These are phyloP conservation scores for Phlebiopsis flavidoalba DNA, from an alignment of 768 basidiomycete species.

Conservation along the genomic window DNA sequence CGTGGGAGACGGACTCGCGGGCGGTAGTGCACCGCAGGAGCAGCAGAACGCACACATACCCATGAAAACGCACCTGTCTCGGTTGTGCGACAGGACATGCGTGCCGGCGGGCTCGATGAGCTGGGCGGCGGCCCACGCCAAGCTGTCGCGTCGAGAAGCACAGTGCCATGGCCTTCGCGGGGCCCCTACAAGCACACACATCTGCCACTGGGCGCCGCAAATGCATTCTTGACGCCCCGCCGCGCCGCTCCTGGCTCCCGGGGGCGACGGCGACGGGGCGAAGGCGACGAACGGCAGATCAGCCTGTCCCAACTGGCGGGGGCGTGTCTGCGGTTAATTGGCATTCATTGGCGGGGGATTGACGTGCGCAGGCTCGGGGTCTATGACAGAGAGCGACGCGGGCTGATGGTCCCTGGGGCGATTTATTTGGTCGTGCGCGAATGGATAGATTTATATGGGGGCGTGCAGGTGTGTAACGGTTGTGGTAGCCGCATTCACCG, in stretches of 20 bases:
- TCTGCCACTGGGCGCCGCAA: not conserved
- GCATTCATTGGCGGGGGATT: not conserved
- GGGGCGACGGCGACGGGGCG: no score
- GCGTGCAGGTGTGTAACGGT: not conserved
- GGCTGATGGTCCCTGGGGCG: not conserved
- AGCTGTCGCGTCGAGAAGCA: not conserved
- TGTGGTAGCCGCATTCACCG: not conserved
- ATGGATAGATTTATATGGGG: not conserved
- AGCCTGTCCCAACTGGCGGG: no score
- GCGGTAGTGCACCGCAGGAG: no score
- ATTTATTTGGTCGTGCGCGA: not conserved
- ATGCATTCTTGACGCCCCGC: no score
- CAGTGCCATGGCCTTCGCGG: not conserved
- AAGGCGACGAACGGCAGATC: no score
- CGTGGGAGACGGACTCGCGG: not conserved
- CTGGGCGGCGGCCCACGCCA: not conserved
- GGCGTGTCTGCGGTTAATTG: no score
- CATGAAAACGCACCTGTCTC: no score
- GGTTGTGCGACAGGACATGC: no score
- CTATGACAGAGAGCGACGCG: not conserved
- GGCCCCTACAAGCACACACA: not conserved
- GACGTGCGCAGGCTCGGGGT: not conserved
- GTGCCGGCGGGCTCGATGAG: not conserved
- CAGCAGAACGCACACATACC: no score
- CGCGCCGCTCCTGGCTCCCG: no score